These are phyloP conservation scores for Rugosomyces carneus DNA, from an alignment of 1,284 basidiomycete species.

Conservation along the genomic window DNA sequence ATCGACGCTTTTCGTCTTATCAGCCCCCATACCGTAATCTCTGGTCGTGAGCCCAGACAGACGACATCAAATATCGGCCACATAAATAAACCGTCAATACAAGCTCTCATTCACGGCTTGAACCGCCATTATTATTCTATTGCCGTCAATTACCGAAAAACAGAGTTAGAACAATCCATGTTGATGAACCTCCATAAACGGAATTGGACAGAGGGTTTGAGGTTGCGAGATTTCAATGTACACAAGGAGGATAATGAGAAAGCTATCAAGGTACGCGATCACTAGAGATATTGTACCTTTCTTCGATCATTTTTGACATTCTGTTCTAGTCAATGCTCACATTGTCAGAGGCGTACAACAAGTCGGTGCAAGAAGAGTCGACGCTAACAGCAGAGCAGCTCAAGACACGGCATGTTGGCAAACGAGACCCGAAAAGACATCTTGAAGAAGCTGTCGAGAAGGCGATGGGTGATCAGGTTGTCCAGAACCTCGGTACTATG, in stretches of 20 bases:
- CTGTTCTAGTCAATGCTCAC: constrained; percentile 77
- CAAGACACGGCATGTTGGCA: constrained; percentile 95
- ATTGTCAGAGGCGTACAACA: constrained; percentile 89
- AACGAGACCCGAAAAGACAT: constrained; percentile 96
- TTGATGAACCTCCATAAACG: constrained; percentile 96
- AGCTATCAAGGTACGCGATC: constrained; percentile 73
- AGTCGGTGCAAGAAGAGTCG: constrained; percentile 93
- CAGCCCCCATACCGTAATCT: constrained; percentile 78
- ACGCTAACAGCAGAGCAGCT: constrained; percentile 86
- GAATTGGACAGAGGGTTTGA: constrained; percentile 96
- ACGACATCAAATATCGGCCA: constrained; percentile 99
- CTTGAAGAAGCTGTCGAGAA: constrained; percentile 95
- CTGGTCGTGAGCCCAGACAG: constrained; percentile 93
- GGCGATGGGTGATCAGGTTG: constrained; percentile 93
- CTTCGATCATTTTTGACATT: constrained; percentile 7
- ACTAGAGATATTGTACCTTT: constrained; percentile 11
- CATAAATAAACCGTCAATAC: constrained; percentile 97
- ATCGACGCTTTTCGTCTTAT: constrained; percentile 99
- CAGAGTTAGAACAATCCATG: constrained; percentile 97
- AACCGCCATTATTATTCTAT: constrained; percentile 97
- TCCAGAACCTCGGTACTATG: constrained; percentile 91
- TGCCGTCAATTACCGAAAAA: constrained; percentile 95
- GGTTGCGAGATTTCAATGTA: constrained; percentile 80
- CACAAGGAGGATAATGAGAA: constrained; percentile 86
- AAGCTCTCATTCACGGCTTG: constrained; percentile 91